Conservation (phyloP, 1,284 basidiomycete species). For the Tetrapyrgos nigripes region DNA sequence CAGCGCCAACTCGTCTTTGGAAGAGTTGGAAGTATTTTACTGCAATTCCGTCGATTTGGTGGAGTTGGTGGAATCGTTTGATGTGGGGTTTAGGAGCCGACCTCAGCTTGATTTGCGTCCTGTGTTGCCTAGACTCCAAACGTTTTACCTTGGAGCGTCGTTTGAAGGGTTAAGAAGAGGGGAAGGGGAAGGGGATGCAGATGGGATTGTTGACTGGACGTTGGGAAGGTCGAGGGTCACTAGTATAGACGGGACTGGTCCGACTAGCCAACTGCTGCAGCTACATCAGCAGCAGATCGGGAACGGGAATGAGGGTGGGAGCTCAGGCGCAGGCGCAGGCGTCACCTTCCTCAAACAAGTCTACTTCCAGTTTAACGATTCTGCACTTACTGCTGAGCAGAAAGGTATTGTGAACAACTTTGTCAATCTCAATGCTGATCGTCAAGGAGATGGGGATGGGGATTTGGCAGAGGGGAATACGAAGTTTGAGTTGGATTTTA, state of each 20-base stretch:
- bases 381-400: not conserved
- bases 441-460: not conserved
- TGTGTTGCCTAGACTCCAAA: not conserved
- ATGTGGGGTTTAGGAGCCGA: not conserved
- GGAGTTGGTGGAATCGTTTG: not conserved
- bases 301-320: not conserved
- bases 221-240: not conserved
- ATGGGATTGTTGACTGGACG: not conserved
- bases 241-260: too few relatives aligned
- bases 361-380: not conserved
- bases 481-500: not conserved
- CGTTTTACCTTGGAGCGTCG: not conserved
- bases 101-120: not conserved
- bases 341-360: not conserved
- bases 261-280: too few relatives aligned
- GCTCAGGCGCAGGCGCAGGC: not conserved
- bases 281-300: too few relatives aligned
- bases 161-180: not conserved
- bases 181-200: not conserved
- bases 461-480: too few relatives aligned
- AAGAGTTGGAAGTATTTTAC: not conserved
- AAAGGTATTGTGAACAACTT: not conserved
- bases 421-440: not conserved
- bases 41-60: not conserved
- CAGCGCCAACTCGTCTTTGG: not conserved